Evolutionary conservation across 2,329 filamentous ascomycete species (phyloP), one percentile per base, ranked within the genome.

Genomic region (Nemania sp.): DNA sequence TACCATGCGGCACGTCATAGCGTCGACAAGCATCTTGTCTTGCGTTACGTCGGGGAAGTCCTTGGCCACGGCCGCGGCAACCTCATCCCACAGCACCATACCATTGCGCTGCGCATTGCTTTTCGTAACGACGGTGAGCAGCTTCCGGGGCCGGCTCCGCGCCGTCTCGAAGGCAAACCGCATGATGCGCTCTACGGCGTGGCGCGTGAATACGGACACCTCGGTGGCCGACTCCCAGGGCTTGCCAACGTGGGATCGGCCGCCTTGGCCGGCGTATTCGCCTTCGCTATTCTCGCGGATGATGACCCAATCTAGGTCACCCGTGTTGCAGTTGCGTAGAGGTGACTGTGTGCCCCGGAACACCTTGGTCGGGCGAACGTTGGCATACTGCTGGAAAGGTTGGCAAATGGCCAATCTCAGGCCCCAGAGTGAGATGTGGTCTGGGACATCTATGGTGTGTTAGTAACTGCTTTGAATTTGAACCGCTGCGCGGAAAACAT

Each of bases 1-100:
- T 1, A 89, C 86, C 87, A 90, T 90, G 15, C 87, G 81, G 13
- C 86, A 86, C 1, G 88, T 90, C 88, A 90, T 89, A 6, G 88
- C 88, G 76, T 90, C 89, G 5, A 90, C 89, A 22, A 90, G 80
- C 86, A 90, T 90, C 82, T 90, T 90, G 67, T 90, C 88, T 52
- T 85, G 81, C 29, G 82, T 83, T 1, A 91, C 88, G 71, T 90
- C 87, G 0, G 86, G 85, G 71, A 88, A 91, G 5, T 89, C 87
- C 65, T 79, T 82, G 0, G 83, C 82, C 2, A 90, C 84, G 27
- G 84, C 81, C 0, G 78, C 79, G 0, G 87, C 87, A 11, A 90
- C 83, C 72, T 90, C 88, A 73, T 91, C 89, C 89, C 89, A 91
- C 66, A 91, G 83, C 0, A 91, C 89, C 88, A 91, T 89, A 0